Evolutionary conservation across 192 early-diverging fungal species (phyloP).

Genomic region (Thamnidium elegans): DNA sequence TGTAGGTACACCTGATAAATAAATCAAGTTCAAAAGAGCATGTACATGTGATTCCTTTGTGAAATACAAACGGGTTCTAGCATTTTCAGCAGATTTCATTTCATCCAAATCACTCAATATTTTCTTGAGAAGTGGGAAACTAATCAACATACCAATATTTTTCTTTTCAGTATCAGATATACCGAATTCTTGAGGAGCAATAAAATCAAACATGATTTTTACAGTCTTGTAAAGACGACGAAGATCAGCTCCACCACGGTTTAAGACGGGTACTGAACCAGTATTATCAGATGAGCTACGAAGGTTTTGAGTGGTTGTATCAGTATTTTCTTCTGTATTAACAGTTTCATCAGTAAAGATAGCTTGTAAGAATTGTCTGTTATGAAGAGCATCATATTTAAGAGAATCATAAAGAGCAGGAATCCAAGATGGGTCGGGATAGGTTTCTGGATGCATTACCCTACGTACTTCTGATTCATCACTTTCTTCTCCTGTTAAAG

Average conservation of each 20-base stretch:
- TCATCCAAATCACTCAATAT: slow-evolving; percentile 74
- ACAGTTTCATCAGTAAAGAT: slow-evolving; percentile 49
- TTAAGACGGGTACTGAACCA: background rate
- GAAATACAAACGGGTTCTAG: slow-evolving; percentile 86
- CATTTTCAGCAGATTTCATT: slow-evolving; percentile 45
- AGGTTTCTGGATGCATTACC: slow-evolving; percentile 6
- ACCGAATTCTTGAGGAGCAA: slow-evolving; percentile 92
- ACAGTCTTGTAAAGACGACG: slow-evolving; percentile 75
- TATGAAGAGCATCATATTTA: slow-evolving; percentile 96
- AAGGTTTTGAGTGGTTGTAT: background rate
- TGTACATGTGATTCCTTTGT: slow-evolving; percentile 96
- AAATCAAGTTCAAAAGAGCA: slow-evolving; percentile 87
- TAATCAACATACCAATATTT: slow-evolving; percentile 81
- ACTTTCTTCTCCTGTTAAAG: slow-evolving; percentile 8
- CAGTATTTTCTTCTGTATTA: background rate
- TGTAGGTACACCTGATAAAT: slow-evolving; percentile 80
- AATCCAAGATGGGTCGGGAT: slow-evolving; percentile 69
- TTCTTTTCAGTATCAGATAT: slow-evolving; percentile 80
- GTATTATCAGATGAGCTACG: background rate
- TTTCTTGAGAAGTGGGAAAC: slow-evolving; percentile 70
- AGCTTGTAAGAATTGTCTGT: slow-evolving; percentile 78
- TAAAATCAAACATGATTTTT: slow-evolving; percentile 88
- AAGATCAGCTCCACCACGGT: slow-evolving; percentile 22
- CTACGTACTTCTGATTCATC: slow-evolving; percentile 17
- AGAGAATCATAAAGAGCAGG: slow-evolving; percentile 93